Evolutionary conservation across 805 yeast species (phyloP), one percentile per base, ranked within the genome.

Genomic region (Candida montana): DNA sequence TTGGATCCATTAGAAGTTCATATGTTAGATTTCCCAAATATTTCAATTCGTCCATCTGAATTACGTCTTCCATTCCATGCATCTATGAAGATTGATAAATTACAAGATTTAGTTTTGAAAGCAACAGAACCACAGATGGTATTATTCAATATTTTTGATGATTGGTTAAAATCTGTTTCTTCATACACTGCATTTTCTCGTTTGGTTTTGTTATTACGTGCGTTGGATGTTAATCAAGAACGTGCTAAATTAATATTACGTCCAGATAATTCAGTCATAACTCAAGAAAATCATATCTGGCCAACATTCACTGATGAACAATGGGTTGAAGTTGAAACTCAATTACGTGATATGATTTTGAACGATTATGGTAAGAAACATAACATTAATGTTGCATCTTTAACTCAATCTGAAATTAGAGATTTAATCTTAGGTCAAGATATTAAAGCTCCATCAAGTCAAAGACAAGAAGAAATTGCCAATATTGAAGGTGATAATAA

Each of bases 71-170:
- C 99, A 16, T 93, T 93, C 68, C 82, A 83, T 23, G 80, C 95
- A 1, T 86, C 95, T 0, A 63, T 93, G 71, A 77, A 82, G 56
- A 76, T 91, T 44, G 93, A 84, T 43, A 87, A 86, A 54, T 62
- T 93, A 35, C 75, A 83, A 1, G 87, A 86, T 45, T 68, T 86
- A 39, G 91, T 93, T 9, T 66, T 83, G 62, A 80, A 79, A 50
- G 96, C 98, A 5, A 85, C 82, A 31, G 96, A 89, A 58, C 95
- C 96, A 0, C 91, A 88, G 58, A 86, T 90, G 96, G 86, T 84
- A 4, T 64, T 90, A 44, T 86, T 89, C 66, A 89, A 90, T 56
- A 68, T 93, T 37, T 93, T 88, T 61, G 99, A 93, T 60, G 96
- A 93, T 58, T 93, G 99, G 99, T 67, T 89, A 43, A 75, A 77